Percentiles rank a stretch among this genome's conserved stretches.
phyloP scores from a whole-genome alignment of 2,329 filamentous ascomycete species.

The Albophoma yamanashiensis region DNA sequence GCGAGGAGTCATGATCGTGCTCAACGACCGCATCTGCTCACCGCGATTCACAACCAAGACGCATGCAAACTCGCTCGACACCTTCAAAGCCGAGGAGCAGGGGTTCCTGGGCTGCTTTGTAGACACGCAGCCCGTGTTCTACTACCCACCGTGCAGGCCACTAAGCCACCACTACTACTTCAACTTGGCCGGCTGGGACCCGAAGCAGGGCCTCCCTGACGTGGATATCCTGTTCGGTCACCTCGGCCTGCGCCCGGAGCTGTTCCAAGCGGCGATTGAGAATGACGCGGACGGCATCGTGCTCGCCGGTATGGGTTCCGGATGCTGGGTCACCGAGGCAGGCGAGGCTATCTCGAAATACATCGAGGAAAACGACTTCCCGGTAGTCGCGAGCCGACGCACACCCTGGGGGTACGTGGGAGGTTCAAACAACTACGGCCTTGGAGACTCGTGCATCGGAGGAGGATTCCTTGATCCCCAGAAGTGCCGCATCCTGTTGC shows the following conservation, averaged over 20 bases:
- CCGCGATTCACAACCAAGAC: constrained; percentile 51
- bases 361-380: constrained; percentile 29
- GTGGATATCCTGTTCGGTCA: constrained; percentile 48
- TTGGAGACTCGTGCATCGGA: constrained; percentile 14
- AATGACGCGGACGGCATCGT: constrained; percentile 43
- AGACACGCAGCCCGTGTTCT: constrained; percentile 49
- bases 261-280: constrained; percentile 36
- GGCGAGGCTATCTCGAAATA: constrained; percentile 28
- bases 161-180: constrained; percentile 31
- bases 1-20: constrained; percentile 47
- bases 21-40: constrained; percentile 50
- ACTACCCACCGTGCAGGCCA: constrained; percentile 40
- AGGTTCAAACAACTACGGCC: constrained; percentile 19
- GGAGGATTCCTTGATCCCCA: constrained; percentile 44
- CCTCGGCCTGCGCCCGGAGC: constrained; percentile 36
- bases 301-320: constrained; percentile 43
- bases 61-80: constrained; percentile 52
- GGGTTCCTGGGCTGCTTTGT: constrained; percentile 48
- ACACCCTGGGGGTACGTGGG: constrained; percentile 43
- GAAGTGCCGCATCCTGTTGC: constrained; percentile 42
- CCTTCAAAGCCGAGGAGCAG: constrained; percentile 47
- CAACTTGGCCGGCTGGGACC: constrained; percentile 17
- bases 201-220: constrained; percentile 30
- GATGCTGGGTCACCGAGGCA: constrained; percentile 32
- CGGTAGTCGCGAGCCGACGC: constrained; percentile 40